Conservation (phyloP, 1,139 yeast genomes). For the Candida smagusa region DNA sequence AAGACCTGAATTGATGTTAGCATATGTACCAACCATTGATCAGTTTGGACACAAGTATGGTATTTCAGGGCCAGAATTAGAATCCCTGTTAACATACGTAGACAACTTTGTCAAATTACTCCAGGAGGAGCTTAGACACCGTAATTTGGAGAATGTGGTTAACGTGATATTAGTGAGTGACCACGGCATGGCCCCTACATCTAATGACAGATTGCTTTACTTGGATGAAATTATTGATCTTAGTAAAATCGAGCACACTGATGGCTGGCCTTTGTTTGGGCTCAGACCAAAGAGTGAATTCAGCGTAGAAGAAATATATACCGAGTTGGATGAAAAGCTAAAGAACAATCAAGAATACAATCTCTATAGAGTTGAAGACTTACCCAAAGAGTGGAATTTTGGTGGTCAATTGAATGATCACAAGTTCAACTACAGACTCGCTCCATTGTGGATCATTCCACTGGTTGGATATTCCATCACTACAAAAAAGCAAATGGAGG, state of each 20-base stretch:
- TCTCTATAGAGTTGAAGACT: slow-evolving; percentile 53
- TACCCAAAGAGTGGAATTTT: slow-evolving; percentile 66
- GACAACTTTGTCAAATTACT: slow-evolving; percentile 60
- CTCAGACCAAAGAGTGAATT: slow-evolving; percentile 51
- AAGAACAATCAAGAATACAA: slow-evolving; percentile 31
- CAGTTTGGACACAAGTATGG: slow-evolving; percentile 73
- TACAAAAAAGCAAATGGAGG: slow-evolving; percentile 55
- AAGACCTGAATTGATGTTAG: slow-evolving; percentile 76
- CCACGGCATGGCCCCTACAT: slow-evolving; percentile 92
- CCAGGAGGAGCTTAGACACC: slow-evolving; percentile 41
- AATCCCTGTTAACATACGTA: slow-evolving; percentile 55
- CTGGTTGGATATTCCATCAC: slow-evolving; percentile 77
- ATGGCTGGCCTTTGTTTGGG: slow-evolving; percentile 91
- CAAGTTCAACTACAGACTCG: slow-evolving; percentile 57
- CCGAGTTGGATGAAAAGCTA: slow-evolving; percentile 25
- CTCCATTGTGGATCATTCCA: slow-evolving; percentile 85
- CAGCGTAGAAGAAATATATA: slow-evolving; percentile 34
- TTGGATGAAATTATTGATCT: slow-evolving; percentile 67
- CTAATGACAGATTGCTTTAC: slow-evolving; percentile 59
- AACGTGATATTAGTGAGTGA: slow-evolving; percentile 81
- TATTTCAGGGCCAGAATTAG: slow-evolving; percentile 55
- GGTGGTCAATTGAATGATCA: slow-evolving; percentile 48
- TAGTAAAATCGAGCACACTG: slow-evolving; percentile 55
- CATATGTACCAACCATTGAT: slow-evolving; percentile 81
- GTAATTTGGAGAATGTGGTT: slow-evolving; percentile 63